Percentiles rank a stretch among this genome's conserved stretches.
phyloP scores from a whole-genome alignment of 139 green algal genomes.

The Chlamydomonas asymmetrica region DNA sequence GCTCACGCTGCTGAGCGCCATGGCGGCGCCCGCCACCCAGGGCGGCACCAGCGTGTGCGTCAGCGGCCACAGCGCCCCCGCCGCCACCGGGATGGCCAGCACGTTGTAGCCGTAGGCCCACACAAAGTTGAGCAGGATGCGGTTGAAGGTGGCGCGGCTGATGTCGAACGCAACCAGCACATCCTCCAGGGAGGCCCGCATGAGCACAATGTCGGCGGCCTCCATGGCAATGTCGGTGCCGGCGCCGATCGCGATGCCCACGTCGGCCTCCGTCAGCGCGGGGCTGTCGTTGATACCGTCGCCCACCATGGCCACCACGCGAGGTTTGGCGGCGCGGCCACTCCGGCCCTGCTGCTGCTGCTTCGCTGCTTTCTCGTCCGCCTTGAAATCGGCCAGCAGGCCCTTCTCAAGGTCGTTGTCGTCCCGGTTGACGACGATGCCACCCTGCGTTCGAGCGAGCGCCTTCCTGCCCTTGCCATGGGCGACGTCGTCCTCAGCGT shows the following conservation, averaged over 20 bases:
- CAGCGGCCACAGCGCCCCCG: conserved; percentile 71
- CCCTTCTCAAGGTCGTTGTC: not conserved
- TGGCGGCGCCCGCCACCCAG: conserved; percentile 86
- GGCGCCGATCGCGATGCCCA: conserved; percentile 91
- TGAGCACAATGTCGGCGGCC: conserved; percentile 89
- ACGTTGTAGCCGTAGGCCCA: conserved; percentile 92
- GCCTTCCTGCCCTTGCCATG: not conserved
- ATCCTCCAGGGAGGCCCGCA: conserved; percentile 74
- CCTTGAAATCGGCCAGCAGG: not conserved
- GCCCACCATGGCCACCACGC: conserved; percentile 94
- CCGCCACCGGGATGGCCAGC: conserved; percentile 79
- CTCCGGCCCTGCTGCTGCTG: not conserved
- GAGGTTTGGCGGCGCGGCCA: conserved; percentile 20
- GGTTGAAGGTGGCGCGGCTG: conserved; percentile 69
- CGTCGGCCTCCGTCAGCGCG: conserved; percentile 88
- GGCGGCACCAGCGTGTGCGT: conserved; percentile 81
- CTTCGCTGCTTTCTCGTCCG: not conserved
- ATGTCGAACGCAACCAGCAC: conserved; percentile 89
- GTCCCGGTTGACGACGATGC: not conserved
- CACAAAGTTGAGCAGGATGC: conserved; percentile 88
- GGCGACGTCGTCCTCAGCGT: not conserved
- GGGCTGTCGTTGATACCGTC: conserved; percentile 98
- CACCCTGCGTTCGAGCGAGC: not conserved
- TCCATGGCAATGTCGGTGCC: conserved; percentile 77
- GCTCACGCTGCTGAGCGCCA: conserved; percentile 85